A percentile compares a stretch with the other conserved stretches of the same genome.
Conservation (phyloP, 1,139 yeast species). For the Geotrichum klebahnii region DNA sequence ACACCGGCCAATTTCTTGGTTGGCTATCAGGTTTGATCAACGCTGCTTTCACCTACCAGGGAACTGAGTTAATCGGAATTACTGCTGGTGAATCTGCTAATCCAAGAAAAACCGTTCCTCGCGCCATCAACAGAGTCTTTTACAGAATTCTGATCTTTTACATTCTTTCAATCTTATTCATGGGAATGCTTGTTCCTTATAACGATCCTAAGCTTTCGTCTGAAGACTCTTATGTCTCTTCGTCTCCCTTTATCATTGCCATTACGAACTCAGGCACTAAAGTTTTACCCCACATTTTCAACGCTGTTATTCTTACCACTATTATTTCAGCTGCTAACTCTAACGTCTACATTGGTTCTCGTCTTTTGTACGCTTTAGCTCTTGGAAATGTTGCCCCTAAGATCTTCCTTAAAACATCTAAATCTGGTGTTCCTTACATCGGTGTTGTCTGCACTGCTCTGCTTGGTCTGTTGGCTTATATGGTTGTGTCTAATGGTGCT, state of each 20-base stretch:
- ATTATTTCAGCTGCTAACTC: conserved; percentile 78
- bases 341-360: conserved; percentile 73
- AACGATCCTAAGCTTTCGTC: conserved; percentile 47
- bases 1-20: conserved; percentile 49
- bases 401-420: conserved; percentile 65
- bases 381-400: conserved; percentile 65
- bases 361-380: conserved; percentile 65
- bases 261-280: conserved; percentile 63
- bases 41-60: conserved; percentile 72
- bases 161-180: conserved; percentile 55
- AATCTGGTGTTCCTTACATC: conserved; percentile 65
- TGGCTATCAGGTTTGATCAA: conserved; percentile 59
- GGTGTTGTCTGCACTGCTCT: conserved; percentile 49
- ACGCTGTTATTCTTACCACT: conserved; percentile 66
- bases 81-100: conserved; percentile 75
- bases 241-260: conserved; percentile 73
- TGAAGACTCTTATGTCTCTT: conserved; percentile 51
- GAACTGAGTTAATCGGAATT: conserved; percentile 72
- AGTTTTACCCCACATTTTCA: conserved; percentile 54
- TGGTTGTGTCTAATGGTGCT: conserved; percentile 65
- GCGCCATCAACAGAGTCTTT: conserved; percentile 70
- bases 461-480: conserved; percentile 65
- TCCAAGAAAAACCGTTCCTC: conserved; percentile 72
- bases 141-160: conserved; percentile 73
- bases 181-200: conserved; percentile 68